Percentiles rank a stretch among this genome's conserved stretches.
Conservation (phyloP, 306 rosid genomes). For the Vachellia collinsii region DNA sequence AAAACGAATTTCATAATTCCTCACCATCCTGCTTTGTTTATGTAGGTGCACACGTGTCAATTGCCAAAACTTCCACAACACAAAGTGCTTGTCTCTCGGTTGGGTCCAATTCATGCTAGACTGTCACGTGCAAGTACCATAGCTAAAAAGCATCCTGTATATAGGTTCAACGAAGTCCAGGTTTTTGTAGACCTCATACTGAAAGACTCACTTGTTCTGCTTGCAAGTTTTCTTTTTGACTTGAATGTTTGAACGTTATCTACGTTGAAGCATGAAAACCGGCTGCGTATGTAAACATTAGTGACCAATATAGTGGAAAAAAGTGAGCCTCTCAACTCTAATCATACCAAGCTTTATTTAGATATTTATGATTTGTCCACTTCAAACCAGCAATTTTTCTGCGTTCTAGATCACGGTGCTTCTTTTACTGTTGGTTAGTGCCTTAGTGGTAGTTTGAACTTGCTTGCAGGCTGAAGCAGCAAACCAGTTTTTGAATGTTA, state of each 20-base stretch:
- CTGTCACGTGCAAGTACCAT: conserved; percentile 53
- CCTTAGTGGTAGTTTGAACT: conserved; percentile 24
- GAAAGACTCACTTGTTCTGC: conserved; percentile 26
- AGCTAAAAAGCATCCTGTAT: conserved; percentile 81
- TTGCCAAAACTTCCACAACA: conserved; percentile 79
- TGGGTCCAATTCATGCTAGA: conserved; percentile 75
- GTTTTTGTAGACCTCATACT: conserved; percentile 52
- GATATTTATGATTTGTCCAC: conserved; percentile 23
- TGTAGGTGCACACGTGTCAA: conserved; percentile 66
- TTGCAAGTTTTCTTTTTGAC: conserved; percentile 6
- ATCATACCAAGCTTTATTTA: neutral
- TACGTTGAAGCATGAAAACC: neutral
- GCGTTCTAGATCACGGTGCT: conserved; percentile 21
- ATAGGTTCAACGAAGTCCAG: conserved; percentile 90
- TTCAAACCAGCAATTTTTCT: conserved; percentile 3
- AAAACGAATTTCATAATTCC: neutral
- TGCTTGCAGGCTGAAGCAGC: conserved; percentile 77
- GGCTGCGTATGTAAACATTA: neutral
- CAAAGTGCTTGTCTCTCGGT: conserved; percentile 66
- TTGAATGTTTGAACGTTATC: neutral
- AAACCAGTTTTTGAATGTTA: conserved; percentile 63
- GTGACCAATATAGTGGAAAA: neutral
- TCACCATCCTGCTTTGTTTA: neutral
- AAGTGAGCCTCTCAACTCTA: neutral
- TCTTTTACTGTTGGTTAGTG: conserved; percentile 12